Conservation (phyloP, 2,329 filamentous ascomycete genomes). For the Zasmidium citrigriseum region DNA sequence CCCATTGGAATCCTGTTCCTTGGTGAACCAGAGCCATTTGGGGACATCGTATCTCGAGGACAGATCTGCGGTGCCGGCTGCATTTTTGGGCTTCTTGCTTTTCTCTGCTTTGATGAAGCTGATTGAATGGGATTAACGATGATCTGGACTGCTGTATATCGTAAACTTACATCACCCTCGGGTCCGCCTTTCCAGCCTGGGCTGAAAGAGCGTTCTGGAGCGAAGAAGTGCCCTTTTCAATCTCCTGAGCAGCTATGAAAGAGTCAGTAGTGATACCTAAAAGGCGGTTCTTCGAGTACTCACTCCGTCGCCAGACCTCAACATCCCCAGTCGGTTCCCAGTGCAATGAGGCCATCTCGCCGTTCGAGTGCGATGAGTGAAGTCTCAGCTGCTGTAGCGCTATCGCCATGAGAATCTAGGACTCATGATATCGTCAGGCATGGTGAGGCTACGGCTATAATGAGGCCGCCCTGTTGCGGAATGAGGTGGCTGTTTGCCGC, state of each 20-base stretch:
- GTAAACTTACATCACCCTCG: not conserved
- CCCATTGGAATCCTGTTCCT: constrained; percentile 12
- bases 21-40: constrained; percentile 12
- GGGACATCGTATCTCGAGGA: not conserved
- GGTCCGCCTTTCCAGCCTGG: too few relatives aligned
- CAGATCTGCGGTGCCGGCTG: not conserved
- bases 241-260: too few relatives aligned
- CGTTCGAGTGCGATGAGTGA: too few relatives aligned
- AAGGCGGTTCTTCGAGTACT: too few relatives aligned
- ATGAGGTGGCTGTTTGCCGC: not conserved
- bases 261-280: too few relatives aligned
- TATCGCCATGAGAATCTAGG: too few relatives aligned
- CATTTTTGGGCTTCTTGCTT: not conserved
- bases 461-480: not conserved
- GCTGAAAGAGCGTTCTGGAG: too few relatives aligned
- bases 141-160: not conserved
- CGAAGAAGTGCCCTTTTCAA: too few relatives aligned
- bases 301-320: not conserved
- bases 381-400: too few relatives aligned
- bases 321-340: not conserved
- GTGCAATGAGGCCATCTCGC: not conserved
- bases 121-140: not conserved
- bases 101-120: not conserved
- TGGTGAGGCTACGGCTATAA: not conserved
- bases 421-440: too few relatives aligned